Evolutionary conservation across 345 rosid species (phyloP).

Genomic region (Arabis alpina): DNA sequence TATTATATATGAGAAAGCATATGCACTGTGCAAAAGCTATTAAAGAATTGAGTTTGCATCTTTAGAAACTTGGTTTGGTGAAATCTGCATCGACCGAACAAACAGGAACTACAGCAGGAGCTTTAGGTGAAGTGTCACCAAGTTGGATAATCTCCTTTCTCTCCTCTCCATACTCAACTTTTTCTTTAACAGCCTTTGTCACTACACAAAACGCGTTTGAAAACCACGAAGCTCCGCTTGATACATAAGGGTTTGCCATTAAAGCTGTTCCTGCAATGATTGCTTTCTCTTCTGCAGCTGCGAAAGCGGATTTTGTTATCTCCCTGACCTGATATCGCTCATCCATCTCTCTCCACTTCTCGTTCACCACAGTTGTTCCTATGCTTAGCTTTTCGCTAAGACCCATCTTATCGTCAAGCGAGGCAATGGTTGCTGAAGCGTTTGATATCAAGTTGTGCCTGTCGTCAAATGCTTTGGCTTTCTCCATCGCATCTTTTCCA

Average conservation of each 20-base stretch:
- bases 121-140: constrained; percentile 40
- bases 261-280: constrained; percentile 81
- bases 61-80: constrained; percentile 19
- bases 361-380: constrained; percentile 71
- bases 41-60: constrained; percentile 22
- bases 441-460: constrained; percentile 81
- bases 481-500: constrained; percentile 85
- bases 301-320: constrained; percentile 86
- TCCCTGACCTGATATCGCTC: constrained; percentile 88
- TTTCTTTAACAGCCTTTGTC: constrained; percentile 88
- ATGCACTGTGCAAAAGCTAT: constrained; percentile 28
- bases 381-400: constrained; percentile 78
- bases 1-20: constrained; percentile 22
- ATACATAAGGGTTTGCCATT: constrained; percentile 84
- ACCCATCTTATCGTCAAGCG: constrained; percentile 82
- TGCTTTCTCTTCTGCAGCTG: constrained; percentile 82
- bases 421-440: constrained; percentile 80
- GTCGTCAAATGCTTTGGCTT: constrained; percentile 85
- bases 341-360: constrained; percentile 85
- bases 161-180: constrained; percentile 62
- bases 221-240: constrained; percentile 80
- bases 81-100: constrained; percentile 28
- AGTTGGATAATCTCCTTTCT: constrained; percentile 65
- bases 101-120: constrained; percentile 43
- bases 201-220: constrained; percentile 80